Percentiles rank a stretch among this genome's conserved stretches.
Evolutionary conservation across 306 rosid species (phyloP).

Genomic region (Glycyrrhiza uralensis): DNA sequence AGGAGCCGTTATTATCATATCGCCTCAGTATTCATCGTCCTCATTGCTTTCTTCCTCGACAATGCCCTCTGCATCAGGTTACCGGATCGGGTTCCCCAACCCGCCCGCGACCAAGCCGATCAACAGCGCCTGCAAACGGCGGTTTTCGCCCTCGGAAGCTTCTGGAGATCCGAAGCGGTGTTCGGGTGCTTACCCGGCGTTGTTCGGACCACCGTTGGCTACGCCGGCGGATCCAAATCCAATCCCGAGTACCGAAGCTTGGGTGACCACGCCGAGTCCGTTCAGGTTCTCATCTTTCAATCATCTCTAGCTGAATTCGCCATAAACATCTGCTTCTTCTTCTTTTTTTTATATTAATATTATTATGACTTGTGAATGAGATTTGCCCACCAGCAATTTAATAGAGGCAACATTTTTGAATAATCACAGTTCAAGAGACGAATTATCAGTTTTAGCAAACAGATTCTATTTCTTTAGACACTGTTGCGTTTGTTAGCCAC

Average conservation of each 20-base stretch:
- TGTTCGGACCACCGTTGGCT: conserved; percentile 72
- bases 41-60: conserved; percentile 22
- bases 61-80: conserved; percentile 46
- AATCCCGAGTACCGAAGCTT: conserved; percentile 84
- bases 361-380: too few relatives aligned
- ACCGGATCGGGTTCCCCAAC: conserved; percentile 56
- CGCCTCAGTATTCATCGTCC: conserved; percentile 15
- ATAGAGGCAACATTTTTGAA: too few relatives aligned
- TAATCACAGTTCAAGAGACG: too few relatives aligned
- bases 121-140: conserved; percentile 46
- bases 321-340: too few relatives aligned
- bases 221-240: conserved; percentile 80
- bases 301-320: neutral
- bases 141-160: conserved; percentile 84
- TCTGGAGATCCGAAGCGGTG: conserved; percentile 95
- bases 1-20: conserved; percentile 10
- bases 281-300: conserved; percentile 53
- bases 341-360: neutral
- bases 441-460: neutral
- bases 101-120: conserved; percentile 31
- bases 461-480: neutral
- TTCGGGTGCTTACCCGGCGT: conserved; percentile 92
- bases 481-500: neutral
- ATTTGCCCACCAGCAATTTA: too few relatives aligned
- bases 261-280: conserved; percentile 83